Conservation (phyloP, 148 eudicot species). For the Camellia lanceoleosa region DNA sequence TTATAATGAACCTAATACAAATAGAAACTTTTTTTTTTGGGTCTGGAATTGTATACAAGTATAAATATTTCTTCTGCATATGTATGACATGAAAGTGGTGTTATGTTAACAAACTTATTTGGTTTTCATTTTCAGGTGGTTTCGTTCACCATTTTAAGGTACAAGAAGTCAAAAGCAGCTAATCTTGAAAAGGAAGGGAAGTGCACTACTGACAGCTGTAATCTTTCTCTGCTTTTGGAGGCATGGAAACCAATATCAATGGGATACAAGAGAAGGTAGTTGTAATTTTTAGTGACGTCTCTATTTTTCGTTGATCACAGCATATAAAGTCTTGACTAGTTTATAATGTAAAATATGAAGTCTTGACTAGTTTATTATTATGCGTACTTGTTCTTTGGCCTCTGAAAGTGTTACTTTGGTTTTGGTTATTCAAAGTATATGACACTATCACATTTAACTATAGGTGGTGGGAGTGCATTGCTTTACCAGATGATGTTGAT, state of each 20-base stretch:
- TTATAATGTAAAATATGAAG: background rate
- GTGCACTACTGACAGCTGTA: constrained; percentile 13
- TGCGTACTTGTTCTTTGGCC: background rate
- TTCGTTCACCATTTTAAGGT: constrained; percentile 58
- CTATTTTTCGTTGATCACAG: background rate
- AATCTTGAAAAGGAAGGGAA: constrained; percentile 31
- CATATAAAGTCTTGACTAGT: constrained; percentile 3
- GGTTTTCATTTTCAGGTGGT: constrained; percentile 53
- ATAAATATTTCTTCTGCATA: background rate
- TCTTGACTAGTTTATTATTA: background rate
- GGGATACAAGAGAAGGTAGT: constrained; percentile 86
- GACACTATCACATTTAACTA: background rate
- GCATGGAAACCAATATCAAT: constrained; percentile 92
- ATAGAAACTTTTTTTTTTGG: background rate
- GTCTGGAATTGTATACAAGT: background rate
- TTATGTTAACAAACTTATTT: constrained; percentile 6
- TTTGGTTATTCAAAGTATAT: background rate
- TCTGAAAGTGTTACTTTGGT: background rate
- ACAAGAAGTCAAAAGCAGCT: constrained; percentile 62
- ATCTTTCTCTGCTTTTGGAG: constrained; percentile 59
- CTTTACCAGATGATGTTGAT: constrained; percentile 84
- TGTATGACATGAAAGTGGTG: background rate
- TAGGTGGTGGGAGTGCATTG: constrained; percentile 99
- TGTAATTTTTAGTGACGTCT: background rate
- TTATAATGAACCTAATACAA: background rate